A percentile compares a stretch with the other conserved stretches of the same genome.
Evolutionary conservation across 2,329 filamentous ascomycete species (phyloP).

Genomic region (Keithomyces neogunnii): DNA sequence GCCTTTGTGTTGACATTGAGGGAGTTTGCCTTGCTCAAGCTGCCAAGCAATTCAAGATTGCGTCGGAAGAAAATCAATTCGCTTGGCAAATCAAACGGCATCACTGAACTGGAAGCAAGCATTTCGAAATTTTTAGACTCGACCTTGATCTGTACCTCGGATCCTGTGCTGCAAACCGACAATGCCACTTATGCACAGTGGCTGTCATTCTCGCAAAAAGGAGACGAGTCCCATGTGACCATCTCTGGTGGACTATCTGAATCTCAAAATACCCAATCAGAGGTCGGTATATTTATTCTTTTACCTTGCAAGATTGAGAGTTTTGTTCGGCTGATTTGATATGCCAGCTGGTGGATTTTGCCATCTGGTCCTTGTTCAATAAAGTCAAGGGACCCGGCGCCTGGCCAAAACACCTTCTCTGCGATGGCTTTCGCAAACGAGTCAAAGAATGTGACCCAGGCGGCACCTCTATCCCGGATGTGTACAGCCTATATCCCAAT

Average conservation of each 20-base stretch:
- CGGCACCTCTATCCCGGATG: slow-evolving; percentile 49
- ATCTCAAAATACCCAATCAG: slow-evolving; percentile 48
- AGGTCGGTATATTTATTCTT: slow-evolving; percentile 35
- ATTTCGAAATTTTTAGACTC: slow-evolving; percentile 58
- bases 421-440: slow-evolving; percentile 66
- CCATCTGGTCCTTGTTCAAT: slow-evolving; percentile 69
- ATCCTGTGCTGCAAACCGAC: slow-evolving; percentile 13
- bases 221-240: slow-evolving; percentile 49
- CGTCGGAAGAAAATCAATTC: slow-evolving; percentile 47
- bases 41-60: slow-evolving; percentile 59
- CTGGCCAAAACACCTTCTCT: slow-evolving; percentile 67
- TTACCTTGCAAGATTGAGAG: slow-evolving; percentile 2
- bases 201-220: slow-evolving; percentile 52
- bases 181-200: slow-evolving; percentile 46
- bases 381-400: slow-evolving; percentile 33
- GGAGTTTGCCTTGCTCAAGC: slow-evolving; percentile 56
- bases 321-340: not conserved
- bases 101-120: slow-evolving; percentile 25
- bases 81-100: slow-evolving; percentile 26
- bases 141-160: slow-evolving; percentile 53
- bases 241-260: slow-evolving; percentile 37
- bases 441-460: slow-evolving; percentile 19
- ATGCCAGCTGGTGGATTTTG: slow-evolving; percentile 65
- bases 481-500: slow-evolving; percentile 59
- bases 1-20: slow-evolving; percentile 56